Conservation (phyloP, 805 yeast species). For the Lipomyces orientalis region DNA sequence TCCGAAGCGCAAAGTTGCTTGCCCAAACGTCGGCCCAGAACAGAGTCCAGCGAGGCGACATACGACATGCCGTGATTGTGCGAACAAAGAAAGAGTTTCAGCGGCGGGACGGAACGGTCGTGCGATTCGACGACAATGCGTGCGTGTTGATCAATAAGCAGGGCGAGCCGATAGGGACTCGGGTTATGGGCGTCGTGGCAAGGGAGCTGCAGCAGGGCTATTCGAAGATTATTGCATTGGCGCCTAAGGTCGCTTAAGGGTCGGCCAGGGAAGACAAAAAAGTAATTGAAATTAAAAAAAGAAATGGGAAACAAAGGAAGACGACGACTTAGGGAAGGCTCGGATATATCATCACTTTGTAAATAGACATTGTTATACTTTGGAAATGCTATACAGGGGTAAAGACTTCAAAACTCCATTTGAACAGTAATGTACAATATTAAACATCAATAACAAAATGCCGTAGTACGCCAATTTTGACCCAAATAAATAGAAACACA, state of each 20-base stretch:
- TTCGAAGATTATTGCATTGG: conserved; percentile 85
- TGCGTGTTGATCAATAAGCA: conserved; percentile 92
- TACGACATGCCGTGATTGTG: conserved; percentile 92
- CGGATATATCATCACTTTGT: not conserved
- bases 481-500: not conserved
- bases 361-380: not conserved
- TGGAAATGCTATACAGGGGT: not conserved
- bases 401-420: not conserved
- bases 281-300: not conserved
- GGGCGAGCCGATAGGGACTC: conserved; percentile 92
- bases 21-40: conserved; percentile 45
- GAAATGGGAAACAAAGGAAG: not conserved
- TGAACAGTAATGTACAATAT: conserved; percentile 10
- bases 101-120: conserved; percentile 84
- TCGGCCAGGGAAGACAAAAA: not conserved
- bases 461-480: not conserved
- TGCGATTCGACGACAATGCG: conserved; percentile 94
- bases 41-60: conserved; percentile 92
- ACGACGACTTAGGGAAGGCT: not conserved
- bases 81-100: conserved; percentile 81
- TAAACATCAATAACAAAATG: not conserved
- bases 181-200: conserved; percentile 86
- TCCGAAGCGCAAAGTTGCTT: conserved; percentile 23
- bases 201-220: conserved; percentile 84
- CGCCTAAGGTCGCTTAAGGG: conserved; percentile 64